A percentile compares a stretch with the other conserved stretches of the same genome.
phyloP scores from a whole-genome alignment of 805 yeast genomes.

The Clavispora asparagi region DNA sequence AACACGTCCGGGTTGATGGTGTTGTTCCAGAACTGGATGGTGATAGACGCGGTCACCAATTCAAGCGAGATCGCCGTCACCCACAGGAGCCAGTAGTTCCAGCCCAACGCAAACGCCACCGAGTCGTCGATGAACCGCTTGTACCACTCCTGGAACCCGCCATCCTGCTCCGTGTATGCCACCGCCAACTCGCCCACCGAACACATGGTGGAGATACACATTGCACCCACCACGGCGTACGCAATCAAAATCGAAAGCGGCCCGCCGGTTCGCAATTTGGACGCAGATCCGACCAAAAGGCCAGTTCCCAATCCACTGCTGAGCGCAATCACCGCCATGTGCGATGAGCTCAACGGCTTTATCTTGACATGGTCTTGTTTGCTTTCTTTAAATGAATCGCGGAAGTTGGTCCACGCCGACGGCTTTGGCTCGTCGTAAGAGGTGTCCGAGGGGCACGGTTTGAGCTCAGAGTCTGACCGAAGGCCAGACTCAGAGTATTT shows the following conservation, averaged over 20 bases:
- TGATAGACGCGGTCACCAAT: slow-evolving; percentile 33
- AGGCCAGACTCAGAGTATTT: not conserved
- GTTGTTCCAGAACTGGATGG: slow-evolving; percentile 53
- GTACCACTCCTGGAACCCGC: slow-evolving; percentile 26
- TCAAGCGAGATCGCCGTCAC: slow-evolving; percentile 16
- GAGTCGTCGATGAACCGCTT: slow-evolving; percentile 32
- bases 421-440: not conserved
- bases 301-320: slow-evolving; percentile 40
- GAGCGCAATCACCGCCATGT: slow-evolving; percentile 31
- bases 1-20: slow-evolving; percentile 50
- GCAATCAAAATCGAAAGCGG: slow-evolving; percentile 21
- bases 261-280: slow-evolving; percentile 22
- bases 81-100: slow-evolving; percentile 35
- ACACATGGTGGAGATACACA: slow-evolving; percentile 30
- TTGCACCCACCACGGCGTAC: slow-evolving; percentile 21
- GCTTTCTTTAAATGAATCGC: slow-evolving; percentile 11
- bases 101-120: slow-evolving; percentile 33
- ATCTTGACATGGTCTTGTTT: not conserved
- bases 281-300: slow-evolving; percentile 37
- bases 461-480: slow-evolving; percentile 9
- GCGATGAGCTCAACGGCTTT: slow-evolving; percentile 15
- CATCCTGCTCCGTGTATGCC: slow-evolving; percentile 47
- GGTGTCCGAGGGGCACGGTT: slow-evolving; percentile 7
- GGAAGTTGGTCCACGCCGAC: slow-evolving; percentile 5
- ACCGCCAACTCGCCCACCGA: slow-evolving; percentile 52